Evolutionary conservation across 2,329 filamentous ascomycete genomes (phyloP), one percentile per base, ranked within the genome.

Genomic region (Emergomyces pasteurianus): DNA sequence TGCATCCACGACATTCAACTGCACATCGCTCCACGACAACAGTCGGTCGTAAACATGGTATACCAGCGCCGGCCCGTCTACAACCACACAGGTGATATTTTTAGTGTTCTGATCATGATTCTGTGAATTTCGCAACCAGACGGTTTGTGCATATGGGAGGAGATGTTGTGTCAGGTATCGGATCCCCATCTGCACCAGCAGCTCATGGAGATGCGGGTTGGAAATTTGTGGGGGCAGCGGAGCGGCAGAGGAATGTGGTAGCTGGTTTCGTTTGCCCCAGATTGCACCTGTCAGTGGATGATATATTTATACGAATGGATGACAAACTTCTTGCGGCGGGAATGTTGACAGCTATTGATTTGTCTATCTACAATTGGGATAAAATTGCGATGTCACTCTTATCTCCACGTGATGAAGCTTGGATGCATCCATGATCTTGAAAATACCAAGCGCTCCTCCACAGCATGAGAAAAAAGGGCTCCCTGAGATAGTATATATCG

Each of bases 1-100:
- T 14, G 75, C 70, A 55, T 82, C 78, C 46, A 83, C 74, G 56
- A 79, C 77, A 67, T 79, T 80, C 46, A 72, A 73, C 23, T 72
- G 68, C 21, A 62, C 61, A 34, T 71, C 67, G 62, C 71, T 72
- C 60, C 73, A 71, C 3, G 68, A 71, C 50, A 83, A 75, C 60
- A 85, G 81, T 21, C 83, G 73, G 58, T 84, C 77, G 63, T 88
- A 84, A 47, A 92, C 77, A 71, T 89, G 82, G 70, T 92, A 88
- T 1, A 90, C 88, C 31, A 95, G 75, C 1, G 85, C 86, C 4
- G 91, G 90, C 0, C 90, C 91, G 70, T 96, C 91, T 60, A 95
- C 83, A 52, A 85, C 77, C 18, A 81, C 73, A 52, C 71, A 70
- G 6, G 65, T 61, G 34, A 71, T 46, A 26, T 50, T 58, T 10